Percentiles rank a stretch among this genome's conserved stretches.
These are phyloP conservation scores for Arthrobotrys conoides DNA, from an alignment of 2,329 filamentous ascomycete genomes.

Conservation along the genomic window DNA sequence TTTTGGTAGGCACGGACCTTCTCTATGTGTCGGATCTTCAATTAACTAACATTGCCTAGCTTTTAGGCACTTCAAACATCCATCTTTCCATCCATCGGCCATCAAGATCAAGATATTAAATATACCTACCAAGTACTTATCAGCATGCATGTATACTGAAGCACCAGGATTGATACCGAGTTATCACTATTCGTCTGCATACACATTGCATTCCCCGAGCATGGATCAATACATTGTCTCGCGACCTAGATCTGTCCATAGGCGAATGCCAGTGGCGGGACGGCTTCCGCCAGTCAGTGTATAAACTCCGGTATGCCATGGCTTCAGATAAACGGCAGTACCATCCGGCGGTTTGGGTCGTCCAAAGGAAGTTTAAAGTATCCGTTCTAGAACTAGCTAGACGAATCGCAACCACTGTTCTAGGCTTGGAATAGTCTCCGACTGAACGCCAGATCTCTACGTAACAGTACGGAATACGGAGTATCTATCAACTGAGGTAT, in stretches of 20 bases:
- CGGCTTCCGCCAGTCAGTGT: not conserved
- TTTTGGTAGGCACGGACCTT: conserved; percentile 3
- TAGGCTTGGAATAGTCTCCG: conserved; percentile 11
- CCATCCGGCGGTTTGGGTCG: conserved; percentile 14
- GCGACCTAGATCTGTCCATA: not conserved
- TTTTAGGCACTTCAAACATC: too few species aligned
- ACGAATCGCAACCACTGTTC: not conserved
- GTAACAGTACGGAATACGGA: not conserved
- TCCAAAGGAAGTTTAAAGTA: not conserved
- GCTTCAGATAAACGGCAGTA: not conserved
- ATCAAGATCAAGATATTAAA: not conserved
- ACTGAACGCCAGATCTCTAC: conserved; percentile 3
- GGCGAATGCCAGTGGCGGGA: conserved; percentile 11
- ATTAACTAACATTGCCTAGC: not conserved
- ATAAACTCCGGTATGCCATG: not conserved
- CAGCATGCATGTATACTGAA: too few species aligned
- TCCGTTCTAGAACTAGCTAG: not conserved
- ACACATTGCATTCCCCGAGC: not conserved
- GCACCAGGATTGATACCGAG: too few species aligned
- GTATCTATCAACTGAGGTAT: not conserved
- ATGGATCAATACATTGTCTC: not conserved
- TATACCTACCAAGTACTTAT: too few species aligned
- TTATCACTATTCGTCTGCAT: not conserved
- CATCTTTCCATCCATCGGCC: not conserved
- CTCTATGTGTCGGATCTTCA: not conserved